phyloP scores from a whole-genome alignment of 148 eudicot species.

The Persicaria maculosa region DNA sequence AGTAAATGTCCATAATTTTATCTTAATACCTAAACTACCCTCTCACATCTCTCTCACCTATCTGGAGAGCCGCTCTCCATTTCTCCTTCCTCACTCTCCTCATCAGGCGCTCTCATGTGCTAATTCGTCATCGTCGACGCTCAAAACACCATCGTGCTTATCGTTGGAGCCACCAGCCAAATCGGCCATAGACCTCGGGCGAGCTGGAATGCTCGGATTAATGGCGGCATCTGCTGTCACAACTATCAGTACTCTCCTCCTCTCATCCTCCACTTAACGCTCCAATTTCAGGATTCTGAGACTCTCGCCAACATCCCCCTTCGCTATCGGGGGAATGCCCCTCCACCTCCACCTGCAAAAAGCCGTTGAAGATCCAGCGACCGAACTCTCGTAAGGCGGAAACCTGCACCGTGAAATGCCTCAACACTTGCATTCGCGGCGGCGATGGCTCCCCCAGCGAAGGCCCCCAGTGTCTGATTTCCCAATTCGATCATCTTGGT shows the following conservation, averaged over 20 bases:
- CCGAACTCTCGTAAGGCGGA: slow-evolving; percentile 91
- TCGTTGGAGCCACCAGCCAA: no score
- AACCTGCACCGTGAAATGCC: slow-evolving; percentile 67
- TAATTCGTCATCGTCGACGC: no score
- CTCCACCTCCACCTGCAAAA: slow-evolving; percentile 35
- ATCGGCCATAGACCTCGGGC: no score
- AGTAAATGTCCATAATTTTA: no score
- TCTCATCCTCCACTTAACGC: slow-evolving; percentile 18
- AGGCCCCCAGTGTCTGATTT: slow-evolving; percentile 66
- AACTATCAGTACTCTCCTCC: background rate
- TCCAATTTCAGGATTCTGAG: slow-evolving; percentile 26
- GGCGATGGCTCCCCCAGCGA: slow-evolving; percentile 79
- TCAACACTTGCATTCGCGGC: slow-evolving; percentile 71
- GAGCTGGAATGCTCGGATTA: slow-evolving; percentile 12
- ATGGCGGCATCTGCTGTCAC: slow-evolving; percentile 26
- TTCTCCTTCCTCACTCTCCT: no score
- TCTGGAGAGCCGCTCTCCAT: no score
- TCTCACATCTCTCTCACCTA: no score
- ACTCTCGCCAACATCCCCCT: slow-evolving; percentile 69
- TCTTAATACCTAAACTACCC: no score
- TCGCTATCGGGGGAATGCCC: slow-evolving; percentile 38
- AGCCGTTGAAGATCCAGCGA: slow-evolving; percentile 46
- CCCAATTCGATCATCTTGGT: background rate
- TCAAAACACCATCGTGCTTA: no score
- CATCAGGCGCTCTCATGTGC: no score